Percentiles rank a stretch among this genome's conserved stretches.
Evolutionary conservation across 108 stramenopile genomes (phyloP).

Genomic region (Conticribra guillardii): DNA sequence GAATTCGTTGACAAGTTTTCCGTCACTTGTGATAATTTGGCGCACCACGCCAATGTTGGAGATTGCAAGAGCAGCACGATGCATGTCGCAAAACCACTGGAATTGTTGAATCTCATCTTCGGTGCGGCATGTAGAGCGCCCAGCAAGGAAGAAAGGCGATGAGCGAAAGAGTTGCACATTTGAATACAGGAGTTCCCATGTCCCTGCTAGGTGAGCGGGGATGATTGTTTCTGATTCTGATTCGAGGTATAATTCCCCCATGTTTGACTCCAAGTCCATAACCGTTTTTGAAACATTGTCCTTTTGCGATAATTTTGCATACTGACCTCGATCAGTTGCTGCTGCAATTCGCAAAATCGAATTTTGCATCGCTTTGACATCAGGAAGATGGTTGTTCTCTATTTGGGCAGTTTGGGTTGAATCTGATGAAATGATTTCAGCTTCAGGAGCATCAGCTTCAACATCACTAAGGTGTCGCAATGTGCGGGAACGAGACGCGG

Average conservation of each 20-base stretch:
- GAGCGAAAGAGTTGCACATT: constrained; percentile 84
- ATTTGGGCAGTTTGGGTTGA: no score
- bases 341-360: constrained; percentile 57
- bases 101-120: constrained; percentile 67
- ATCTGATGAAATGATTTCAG: no score
- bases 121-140: constrained; percentile 78
- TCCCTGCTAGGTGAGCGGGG: constrained; percentile 56
- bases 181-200: constrained; percentile 84
- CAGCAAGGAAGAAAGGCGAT: constrained; percentile 88
- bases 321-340: constrained; percentile 76
- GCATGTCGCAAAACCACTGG: constrained; percentile 92
- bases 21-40: constrained; percentile 67
- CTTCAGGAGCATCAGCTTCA: no score
- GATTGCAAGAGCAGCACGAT: constrained; percentile 80
- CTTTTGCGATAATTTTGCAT: constrained; percentile 56
- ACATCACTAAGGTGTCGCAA: no score
- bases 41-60: constrained; percentile 77
- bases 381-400: no score
- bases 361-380: constrained; percentile 23
- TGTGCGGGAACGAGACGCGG: no score
- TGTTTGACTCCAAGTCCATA: constrained; percentile 48
- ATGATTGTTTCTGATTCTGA: constrained; percentile 18
- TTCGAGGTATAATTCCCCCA: background rate
- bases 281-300: constrained; percentile 46
- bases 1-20: constrained; percentile 74